Evolutionary conservation across 1,284 basidiomycete species (phyloP), one percentile per base, ranked within the genome.

Genomic region (Rhodotorula sp.): DNA sequence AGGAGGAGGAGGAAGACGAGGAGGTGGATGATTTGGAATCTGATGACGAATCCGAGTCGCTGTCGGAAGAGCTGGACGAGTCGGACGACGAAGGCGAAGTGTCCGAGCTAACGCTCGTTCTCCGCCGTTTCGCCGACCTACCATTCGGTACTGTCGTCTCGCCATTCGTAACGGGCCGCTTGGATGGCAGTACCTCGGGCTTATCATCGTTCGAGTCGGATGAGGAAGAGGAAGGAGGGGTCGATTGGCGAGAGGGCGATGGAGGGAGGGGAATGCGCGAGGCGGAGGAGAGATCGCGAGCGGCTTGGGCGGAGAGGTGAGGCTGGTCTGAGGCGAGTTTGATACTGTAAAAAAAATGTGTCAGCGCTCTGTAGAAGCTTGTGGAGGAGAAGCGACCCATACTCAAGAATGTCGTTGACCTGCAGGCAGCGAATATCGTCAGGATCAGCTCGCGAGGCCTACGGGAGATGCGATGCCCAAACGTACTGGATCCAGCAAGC

Each of bases 351-450:
- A 24, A 24, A 22, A 11, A 34, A 50, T 15, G 11, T 9, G 31
- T 58, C n/a, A 59, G 47, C 34, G 6, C 28, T 1, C 2, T 3
- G 8, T 10, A n/a, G 16, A 18, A 8, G 4, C 11, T 9, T 1
- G 8, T 18, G 18, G 1, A 30, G 2, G 10, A 20, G 1, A 24
- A 18, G 30, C 2, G 2, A 2, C 34, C 28, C 63, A 30, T 13
- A 73, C 71, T 73, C 71, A 44, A 73, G 64, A 44, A 73, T 59
- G 52, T 73, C 71, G 52, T 68, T 68, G 26, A 58, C 40, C 71
- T 73, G 55, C 15, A 34, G 16, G 22, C 18, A 18, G n/a, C 6
- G 10, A 50, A 60, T 47, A 31, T 34, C 8, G 30, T 37, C 26
- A n/a, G 31, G 4, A 0, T 20, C 11, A 24, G 10, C 10, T 26